Evolutionary conservation across 768 basidiomycete species (phyloP), one percentile per base, ranked within the genome.

Genomic region (Fibroporia radiculosa): DNA sequence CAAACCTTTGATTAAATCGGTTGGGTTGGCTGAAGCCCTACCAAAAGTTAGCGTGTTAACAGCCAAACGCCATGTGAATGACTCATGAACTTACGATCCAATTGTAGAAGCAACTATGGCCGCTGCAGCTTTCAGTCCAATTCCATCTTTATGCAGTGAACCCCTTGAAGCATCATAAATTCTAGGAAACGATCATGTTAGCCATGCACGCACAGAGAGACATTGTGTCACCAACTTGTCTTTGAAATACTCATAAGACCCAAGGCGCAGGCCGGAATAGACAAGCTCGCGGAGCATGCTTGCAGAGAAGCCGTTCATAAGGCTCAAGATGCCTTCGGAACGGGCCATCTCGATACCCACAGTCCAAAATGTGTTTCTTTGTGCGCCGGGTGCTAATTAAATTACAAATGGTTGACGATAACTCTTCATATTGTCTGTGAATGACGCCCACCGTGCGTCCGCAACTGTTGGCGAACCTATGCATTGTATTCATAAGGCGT

Each of bases 231-330:
- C n/a, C n/a, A n/a, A 66, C 63, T 49, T 52, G 49, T 64, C 63
- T 48, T 66, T 66, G 60, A 65, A 66, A 50, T 51, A 62, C 50
- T 66, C 65, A 48, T 66, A 66, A 24, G 64, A 56, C 18, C 65
- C 65, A 29, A 66, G 54, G 10, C 65, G 54, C 25, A 65, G 45
- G 16, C 63, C 62, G 1, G 64, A 65, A 45, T 66, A 66, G n/a
- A 60, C 55, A 26, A 62, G 26, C 46, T 66, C 65, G 10, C 65
- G 62, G 18, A 62, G 48, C 59, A 64, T 62, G 45, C 63, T 63
- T 34, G 65, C 64, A 11, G 57, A 58, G 33, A 65, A 48, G 6
- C 65, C 65, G 26, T 53, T 59, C 54, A 54, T 55, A 12, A 66
- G 52, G 47, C 64, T 64, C 26, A 44, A 23, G 4, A 51, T 34